These are phyloP conservation scores for Chrysoporthe cubensis DNA, from an alignment of 2,329 filamentous ascomycete genomes.

Conservation along the genomic window DNA sequence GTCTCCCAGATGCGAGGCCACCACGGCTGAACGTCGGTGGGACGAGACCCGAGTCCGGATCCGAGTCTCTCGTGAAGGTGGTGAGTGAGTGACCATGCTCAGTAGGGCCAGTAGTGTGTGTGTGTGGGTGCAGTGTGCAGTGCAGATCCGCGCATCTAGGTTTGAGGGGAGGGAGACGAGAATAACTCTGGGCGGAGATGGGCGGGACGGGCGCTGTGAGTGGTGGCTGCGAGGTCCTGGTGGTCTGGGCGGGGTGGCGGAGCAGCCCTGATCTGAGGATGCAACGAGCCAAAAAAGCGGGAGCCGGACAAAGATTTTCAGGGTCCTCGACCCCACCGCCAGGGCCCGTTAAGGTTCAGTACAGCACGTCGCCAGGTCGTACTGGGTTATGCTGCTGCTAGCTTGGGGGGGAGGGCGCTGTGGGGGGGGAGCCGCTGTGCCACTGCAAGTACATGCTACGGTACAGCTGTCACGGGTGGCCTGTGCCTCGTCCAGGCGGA, in stretches of 20 bases:
- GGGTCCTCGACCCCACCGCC: neutral
- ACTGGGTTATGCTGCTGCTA: no score
- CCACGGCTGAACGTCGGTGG: neutral
- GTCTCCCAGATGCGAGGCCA: neutral
- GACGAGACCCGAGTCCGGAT: neutral
- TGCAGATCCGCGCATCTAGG: neutral
- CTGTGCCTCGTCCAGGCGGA: neutral
- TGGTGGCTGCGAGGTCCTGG: neutral
- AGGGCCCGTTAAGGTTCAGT: neutral
- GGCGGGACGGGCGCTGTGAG: neutral
- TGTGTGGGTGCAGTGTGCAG: no score
- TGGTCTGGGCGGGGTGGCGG: conserved; percentile 8
- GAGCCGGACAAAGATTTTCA: neutral
- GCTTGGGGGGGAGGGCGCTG: no score
- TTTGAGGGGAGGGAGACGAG: neutral
- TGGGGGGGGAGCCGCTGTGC: no score
- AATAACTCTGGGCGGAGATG: neutral
- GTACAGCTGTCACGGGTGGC: conserved; percentile 1
- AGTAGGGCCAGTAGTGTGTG: no score
- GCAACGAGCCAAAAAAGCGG: neutral
- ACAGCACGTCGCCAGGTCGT: neutral
- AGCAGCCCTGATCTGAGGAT: conserved; percentile 1
- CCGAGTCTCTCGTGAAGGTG: neutral
- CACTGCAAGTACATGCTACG: neutral
- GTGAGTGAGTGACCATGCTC: no score